phyloP scores from a whole-genome alignment of 2,329 filamentous ascomycete species.

The Ustilaginoidea virens region DNA sequence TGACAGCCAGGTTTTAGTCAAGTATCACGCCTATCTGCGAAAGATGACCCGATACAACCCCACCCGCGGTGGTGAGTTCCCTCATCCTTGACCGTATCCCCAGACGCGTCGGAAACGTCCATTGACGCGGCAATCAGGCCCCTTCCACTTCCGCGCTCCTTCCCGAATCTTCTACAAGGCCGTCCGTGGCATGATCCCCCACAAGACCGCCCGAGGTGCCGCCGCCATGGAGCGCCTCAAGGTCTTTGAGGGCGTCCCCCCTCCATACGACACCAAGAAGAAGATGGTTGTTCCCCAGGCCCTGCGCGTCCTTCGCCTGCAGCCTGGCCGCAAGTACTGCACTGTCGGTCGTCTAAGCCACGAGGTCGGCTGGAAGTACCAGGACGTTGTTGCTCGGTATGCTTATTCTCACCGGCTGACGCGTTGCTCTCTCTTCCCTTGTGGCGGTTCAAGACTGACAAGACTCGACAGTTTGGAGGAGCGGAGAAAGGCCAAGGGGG shows the following conservation, averaged over 20 bases:
- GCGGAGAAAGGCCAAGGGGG: conserved; percentile 98
- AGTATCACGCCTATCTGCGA: conserved; percentile 99
- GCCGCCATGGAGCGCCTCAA: conserved; percentile 97
- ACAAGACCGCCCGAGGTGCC: conserved; percentile 97
- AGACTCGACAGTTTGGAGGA: conserved; percentile 71
- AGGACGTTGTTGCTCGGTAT: conserved; percentile 95
- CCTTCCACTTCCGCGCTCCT: conserved; percentile 99
- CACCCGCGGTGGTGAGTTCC: conserved; percentile 77
- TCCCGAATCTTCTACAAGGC: conserved; percentile 99
- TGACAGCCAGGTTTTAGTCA: conserved; percentile 63
- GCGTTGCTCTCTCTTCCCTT: conserved; percentile 18
- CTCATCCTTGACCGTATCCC: conserved; percentile 1
- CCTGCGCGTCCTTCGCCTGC: conserved; percentile 86
- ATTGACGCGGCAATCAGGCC: conserved; percentile 40
- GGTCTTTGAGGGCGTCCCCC: conserved; percentile 98
- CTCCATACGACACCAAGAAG: conserved; percentile 99
- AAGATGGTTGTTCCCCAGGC: conserved; percentile 98
- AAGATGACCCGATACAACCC: conserved; percentile 99
- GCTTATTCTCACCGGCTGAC: conserved; percentile 25
- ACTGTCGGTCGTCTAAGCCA: conserved; percentile 94
- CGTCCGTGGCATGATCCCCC: conserved; percentile 98
- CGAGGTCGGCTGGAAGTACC: conserved; percentile 99
- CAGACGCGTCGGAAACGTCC: background rate
- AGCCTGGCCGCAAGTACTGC: conserved; percentile 99
- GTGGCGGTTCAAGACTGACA: conserved; percentile 11